Base-by-base conservation (phyloP, 208 protist species). In the Acanthamoeba lenticulata region DNA sequence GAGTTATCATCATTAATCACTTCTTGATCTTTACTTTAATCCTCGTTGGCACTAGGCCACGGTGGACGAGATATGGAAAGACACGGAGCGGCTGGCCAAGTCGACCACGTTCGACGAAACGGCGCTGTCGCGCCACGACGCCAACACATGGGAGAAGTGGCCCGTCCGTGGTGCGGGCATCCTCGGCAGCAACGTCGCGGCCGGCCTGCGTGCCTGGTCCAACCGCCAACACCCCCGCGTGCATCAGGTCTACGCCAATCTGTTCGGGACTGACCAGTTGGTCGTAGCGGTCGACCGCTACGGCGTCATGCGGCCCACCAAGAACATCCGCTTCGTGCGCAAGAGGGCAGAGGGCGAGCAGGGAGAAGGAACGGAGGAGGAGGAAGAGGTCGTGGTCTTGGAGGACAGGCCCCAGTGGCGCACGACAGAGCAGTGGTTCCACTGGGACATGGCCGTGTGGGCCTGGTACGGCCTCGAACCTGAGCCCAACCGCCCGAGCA, bases 291-390 rank as follows among this genome's bases (percentile, higher is more conserved):
- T 94, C 2, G 90, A 94, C 47, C 34, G 88, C 32, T 81, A 21
- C 38, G 86, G 86, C 2, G 74, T 92, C n/a, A 92, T 92, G 86
- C 52, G 86, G 60, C 86, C 86, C 24, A 92, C 86, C 4, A 92
- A 92, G 40, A 24, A 74, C 34, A 74, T 92, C 36, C 34, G n/a
- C 19, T 7, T 92, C 13, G 19, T 49, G 7, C 7, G 42, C 19
- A 92, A 29, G 44, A 52, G 19, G 60, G 24, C 4, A 2, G 44
- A 81, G 42, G 34, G 11, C 17, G 42, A 38, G 19, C 24, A 90
- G 0, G 40, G 11, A 4, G 81, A 90, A 38, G 52, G 34, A 6
- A 44, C 55, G n/a, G 49, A 65, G 36, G 81, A 45, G 49, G 81
- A 90, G 49, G 52, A 15, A 38, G 24, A 65, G 24, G 86, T 74